Evolutionary conservation across 768 basidiomycete genomes (phyloP), one percentile per base, ranked within the genome.

Genomic region (Nidularia sp.): DNA sequence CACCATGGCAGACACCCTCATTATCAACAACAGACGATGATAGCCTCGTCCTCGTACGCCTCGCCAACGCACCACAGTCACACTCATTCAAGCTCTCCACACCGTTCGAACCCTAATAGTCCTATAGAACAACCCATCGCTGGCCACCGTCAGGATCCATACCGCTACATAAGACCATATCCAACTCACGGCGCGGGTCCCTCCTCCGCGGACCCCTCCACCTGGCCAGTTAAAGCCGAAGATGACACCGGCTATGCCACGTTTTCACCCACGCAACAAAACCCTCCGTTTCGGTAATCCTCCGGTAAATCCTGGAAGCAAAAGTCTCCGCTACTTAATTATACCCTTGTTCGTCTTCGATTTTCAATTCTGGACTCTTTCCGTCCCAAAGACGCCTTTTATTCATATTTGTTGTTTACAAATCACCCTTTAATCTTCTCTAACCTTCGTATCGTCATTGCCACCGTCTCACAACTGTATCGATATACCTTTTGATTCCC

Each of bases 21-120:
- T 6, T 71, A 69, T 53, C 18, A 18, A 18, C 58, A 62, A 45
- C 71, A 67, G 50, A 60, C 58, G 10, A 62, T 67, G 46, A 56
- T 59, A 22, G 50, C 65, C 22, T 55, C 62, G 25, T 53, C 68
- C 46, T 57, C 69, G 41, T 73, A 74, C 55, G 61, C 59, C 36
- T 54, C 67, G 41, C 69, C 70, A 42, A 62, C 67, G 47, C 68
- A 59, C 50, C 64, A 66, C 58, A 64, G 64, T 47, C 63, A 62
- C 47, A 55, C 59, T 52, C 70, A 70, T 54, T 68, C 71, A 31
- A 53, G 66, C 18, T 71, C 74, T 18, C 67, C 73, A 29, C 67
- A 69, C 39, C 65, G 66, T 48, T 66, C 70, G 7, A 66, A 69
- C 50, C 63, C 66, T 47, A 64, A 66, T 52, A 71, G 67, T 52